Percentiles rank a stretch among this genome's conserved stretches.
Evolutionary conservation across 768 basidiomycete genomes (phyloP).

Genomic region (Suillus bovinus): DNA sequence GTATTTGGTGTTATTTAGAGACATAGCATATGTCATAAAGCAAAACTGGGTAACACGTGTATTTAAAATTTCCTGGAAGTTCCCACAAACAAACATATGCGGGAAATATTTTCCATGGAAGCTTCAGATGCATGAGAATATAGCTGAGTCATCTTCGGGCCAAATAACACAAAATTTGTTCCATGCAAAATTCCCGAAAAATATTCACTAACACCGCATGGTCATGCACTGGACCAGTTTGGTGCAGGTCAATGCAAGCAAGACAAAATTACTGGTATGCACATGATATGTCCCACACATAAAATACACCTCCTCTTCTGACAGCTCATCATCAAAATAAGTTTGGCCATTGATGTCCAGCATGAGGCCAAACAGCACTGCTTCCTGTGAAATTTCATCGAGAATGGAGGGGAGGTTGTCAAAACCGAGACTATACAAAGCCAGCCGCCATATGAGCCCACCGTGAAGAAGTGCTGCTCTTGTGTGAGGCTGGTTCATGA

Average conservation of each 20-base stretch:
- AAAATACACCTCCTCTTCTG: neutral
- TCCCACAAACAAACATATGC: too few relatives aligned
- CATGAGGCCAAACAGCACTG: neutral
- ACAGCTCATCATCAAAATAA: constrained; percentile 2
- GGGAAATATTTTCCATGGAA: too few relatives aligned
- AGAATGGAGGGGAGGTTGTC: neutral
- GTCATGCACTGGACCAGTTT: too few relatives aligned
- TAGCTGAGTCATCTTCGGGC: too few relatives aligned
- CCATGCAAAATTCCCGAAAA: too few relatives aligned
- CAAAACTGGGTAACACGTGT: too few relatives aligned
- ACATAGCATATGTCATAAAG: too few relatives aligned
- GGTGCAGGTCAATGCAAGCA: neutral
- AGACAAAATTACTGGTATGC: neutral
- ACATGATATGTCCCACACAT: neutral
- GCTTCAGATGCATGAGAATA: too few relatives aligned
- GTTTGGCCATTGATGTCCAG: neutral
- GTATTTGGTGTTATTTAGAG: too few relatives aligned
- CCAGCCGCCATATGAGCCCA: constrained; percentile 4
- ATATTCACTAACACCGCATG: too few relatives aligned
- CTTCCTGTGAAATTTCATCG: neutral
- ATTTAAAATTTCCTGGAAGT: too few relatives aligned
- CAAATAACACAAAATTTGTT: too few relatives aligned
- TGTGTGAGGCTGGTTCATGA: constrained; percentile 2
- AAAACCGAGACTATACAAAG: neutral
- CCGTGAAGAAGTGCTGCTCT: constrained; percentile 5